Base-by-base conservation (phyloP, 2,329 filamentous ascomycete species). In the Ceratocystis cacaofunesta region DNA sequence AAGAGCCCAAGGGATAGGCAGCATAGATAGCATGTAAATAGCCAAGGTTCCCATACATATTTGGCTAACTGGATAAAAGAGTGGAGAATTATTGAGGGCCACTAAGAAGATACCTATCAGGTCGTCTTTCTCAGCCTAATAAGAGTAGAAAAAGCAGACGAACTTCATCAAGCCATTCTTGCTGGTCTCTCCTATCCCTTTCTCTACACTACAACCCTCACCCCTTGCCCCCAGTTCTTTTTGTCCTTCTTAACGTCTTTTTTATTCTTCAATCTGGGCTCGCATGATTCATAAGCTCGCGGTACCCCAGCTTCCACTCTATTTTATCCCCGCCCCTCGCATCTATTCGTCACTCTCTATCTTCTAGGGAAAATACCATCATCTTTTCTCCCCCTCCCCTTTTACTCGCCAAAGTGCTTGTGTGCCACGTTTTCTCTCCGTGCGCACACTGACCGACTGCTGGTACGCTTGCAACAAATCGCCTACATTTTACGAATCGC, bases 361-460 rank as follows among this genome's bases (percentile, higher is more conserved):
- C 25, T 52, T 25, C 25, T 19, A 3, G 25, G 48, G 10, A 52
- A 52, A 52, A 28, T 57, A 7, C 52, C 52, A 57, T 57, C 22
- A 19, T n/a, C 3, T 58, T n/a, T n/a, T 30, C 19, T 25, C 3
- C 19, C 50, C 19, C 50, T 28, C 55, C 55, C 55, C 55, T 58
- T 58, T 58, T 58, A 30, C 22, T 36, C 55, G 30, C 25, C n/a
- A 30, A 15, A 19, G 32, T 58, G n/a, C 55, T 30, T 8, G 55
- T 58, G 28, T 58, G 55, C 55, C 55, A 58, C 55, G 55, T 58
- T 58, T 58, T 58, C 28, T 58, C 55, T 36, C 28, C 30, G 55
- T 32, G 28, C 30, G 55, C 30, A n/a, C 55, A 36, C 22, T 30
- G 28, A 19, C 48, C 5, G 15, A n/a, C 55, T 36, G 28, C 55